Percentiles rank a stretch among this genome's conserved stretches.
phyloP scores from a whole-genome alignment of 108 stramenopile genomes.

The Pinguiococcus pyrenoidosus region DNA sequence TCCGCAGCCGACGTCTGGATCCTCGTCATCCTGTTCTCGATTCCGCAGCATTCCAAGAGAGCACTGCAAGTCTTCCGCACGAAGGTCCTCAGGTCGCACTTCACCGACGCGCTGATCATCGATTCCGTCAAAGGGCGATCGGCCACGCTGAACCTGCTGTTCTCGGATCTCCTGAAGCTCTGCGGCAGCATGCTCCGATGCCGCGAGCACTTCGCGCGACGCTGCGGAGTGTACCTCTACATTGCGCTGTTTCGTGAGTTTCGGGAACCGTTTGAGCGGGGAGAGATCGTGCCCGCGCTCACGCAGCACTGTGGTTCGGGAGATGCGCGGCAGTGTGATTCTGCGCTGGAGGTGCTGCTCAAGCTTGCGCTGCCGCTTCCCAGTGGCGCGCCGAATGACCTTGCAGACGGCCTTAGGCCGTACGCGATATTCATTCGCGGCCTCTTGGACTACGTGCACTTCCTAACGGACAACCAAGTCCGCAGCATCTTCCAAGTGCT shows the following conservation, averaged over 20 bases:
- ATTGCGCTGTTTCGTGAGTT: conserved; percentile 9
- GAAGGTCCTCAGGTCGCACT: conserved; percentile 6
- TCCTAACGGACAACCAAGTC: conserved; percentile 8
- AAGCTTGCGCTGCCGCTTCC: not conserved
- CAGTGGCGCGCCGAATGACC: not conserved
- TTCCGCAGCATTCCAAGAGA: conserved; percentile 6
- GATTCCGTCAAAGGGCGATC: conserved; percentile 7
- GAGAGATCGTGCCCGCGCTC: conserved; percentile 14
- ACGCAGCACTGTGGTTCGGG: conserved; percentile 7
- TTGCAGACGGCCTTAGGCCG: conserved; percentile 2
- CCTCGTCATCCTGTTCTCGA: conserved; percentile 12
- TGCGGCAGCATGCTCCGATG: conserved; percentile 1
- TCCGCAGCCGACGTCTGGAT: conserved; percentile 14
- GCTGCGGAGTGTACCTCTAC: conserved; percentile 8
- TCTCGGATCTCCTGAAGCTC: conserved; percentile 3
- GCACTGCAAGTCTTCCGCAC: conserved; percentile 1
- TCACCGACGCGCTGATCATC: conserved; percentile 6
- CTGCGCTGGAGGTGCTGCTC: conserved; percentile 1
- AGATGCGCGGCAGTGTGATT: not conserved
- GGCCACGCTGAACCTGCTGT: conserved; percentile 7
- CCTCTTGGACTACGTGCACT: conserved; percentile 8
- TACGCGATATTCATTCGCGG: conserved; percentile 9
- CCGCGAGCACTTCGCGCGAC: not conserved
- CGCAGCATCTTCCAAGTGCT: conserved; percentile 12
- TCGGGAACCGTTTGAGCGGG: conserved; percentile 3